Evolutionary conservation across 371 early-diverging fungal genomes (phyloP).

Genomic region (Phascolomyces articulosus): DNA sequence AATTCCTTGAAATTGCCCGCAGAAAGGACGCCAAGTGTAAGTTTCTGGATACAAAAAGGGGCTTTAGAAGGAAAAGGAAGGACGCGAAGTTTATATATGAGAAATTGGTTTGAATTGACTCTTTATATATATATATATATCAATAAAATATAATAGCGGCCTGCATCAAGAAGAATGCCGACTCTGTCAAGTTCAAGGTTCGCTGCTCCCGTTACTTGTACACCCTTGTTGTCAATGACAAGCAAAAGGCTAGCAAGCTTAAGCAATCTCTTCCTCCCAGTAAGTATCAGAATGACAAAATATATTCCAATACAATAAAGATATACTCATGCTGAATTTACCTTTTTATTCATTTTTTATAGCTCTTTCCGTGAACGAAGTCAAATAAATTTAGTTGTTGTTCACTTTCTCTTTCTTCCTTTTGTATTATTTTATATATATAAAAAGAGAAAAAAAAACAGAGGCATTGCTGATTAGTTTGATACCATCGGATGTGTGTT

Average conservation of each 20-base stretch:
- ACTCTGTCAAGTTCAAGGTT: slow-evolving; percentile 98
- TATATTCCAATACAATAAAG: no score
- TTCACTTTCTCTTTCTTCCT: no score
- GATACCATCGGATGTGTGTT: not conserved
- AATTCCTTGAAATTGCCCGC: slow-evolving; percentile 95
- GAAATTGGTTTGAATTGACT: not conserved
- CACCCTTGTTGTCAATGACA: slow-evolving; percentile 96
- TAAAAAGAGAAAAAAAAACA: not conserved
- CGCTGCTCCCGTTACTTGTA: slow-evolving; percentile 97
- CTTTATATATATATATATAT: not conserved
- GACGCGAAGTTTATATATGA: not conserved
- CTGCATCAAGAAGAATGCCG: slow-evolving; percentile 97
- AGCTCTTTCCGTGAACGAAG: slow-evolving; percentile 19
- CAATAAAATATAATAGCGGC: slow-evolving; percentile 57
- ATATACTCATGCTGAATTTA: not conserved
- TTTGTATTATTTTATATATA: not conserved
- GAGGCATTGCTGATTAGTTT: slow-evolving; percentile 1
- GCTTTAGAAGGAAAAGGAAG: no score
- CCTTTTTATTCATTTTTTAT: not conserved
- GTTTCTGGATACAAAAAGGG: no score
- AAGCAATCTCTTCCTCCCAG: slow-evolving; percentile 91
- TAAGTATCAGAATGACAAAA: no score
- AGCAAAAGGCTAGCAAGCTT: slow-evolving; percentile 96
- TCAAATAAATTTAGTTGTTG: slow-evolving; percentile 6
- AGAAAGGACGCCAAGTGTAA: slow-evolving; percentile 95